phyloP scores from a whole-genome alignment of 352 stramenopile species.

The Globisporangium iwayamae region DNA sequence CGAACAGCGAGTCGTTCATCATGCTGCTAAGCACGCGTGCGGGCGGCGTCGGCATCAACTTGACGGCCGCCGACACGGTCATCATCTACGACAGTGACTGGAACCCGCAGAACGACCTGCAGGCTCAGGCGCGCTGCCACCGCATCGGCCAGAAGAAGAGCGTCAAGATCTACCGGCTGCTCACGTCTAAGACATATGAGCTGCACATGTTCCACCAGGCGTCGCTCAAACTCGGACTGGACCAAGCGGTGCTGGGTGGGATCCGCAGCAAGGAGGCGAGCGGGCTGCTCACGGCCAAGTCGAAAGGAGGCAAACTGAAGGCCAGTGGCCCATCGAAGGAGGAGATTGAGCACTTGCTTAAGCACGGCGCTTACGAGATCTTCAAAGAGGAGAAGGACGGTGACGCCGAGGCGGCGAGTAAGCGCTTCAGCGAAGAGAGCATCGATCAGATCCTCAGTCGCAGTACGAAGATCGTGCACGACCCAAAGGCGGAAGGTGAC shows the following conservation, averaged over 20 bases:
- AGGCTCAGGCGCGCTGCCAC: constrained; percentile 90
- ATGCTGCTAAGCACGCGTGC: constrained; percentile 98
- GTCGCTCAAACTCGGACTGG: constrained; percentile 90
- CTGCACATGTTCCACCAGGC: constrained; percentile 93
- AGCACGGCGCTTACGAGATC: constrained; percentile 93
- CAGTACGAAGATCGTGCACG: constrained; percentile 86
- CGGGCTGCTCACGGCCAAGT: constrained; percentile 9
- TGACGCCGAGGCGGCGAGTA: constrained; percentile 89
- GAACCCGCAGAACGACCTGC: constrained; percentile 96
- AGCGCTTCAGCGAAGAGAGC: constrained; percentile 96
- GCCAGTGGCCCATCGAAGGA: constrained; percentile 77
- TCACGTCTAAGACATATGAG: constrained; percentile 92
- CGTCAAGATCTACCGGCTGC: constrained; percentile 91
- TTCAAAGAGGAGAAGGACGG: constrained; percentile 91
- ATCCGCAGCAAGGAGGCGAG: constrained; percentile 69
- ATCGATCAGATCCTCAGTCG: constrained; percentile 97
- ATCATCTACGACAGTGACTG: constrained; percentile 98
- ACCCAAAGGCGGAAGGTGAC: constrained; percentile 58
- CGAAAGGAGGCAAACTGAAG: constrained; percentile 39
- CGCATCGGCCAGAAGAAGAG: constrained; percentile 92
- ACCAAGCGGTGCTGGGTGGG: constrained; percentile 88
- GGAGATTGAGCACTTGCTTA: constrained; percentile 91
- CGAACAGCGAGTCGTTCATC: constrained; percentile 84
- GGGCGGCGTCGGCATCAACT: constrained; percentile 98
- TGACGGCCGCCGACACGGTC: constrained; percentile 87